Evolutionary conservation across 306 rosid species (phyloP).

Genomic region (Coriaria nepalensis): DNA sequence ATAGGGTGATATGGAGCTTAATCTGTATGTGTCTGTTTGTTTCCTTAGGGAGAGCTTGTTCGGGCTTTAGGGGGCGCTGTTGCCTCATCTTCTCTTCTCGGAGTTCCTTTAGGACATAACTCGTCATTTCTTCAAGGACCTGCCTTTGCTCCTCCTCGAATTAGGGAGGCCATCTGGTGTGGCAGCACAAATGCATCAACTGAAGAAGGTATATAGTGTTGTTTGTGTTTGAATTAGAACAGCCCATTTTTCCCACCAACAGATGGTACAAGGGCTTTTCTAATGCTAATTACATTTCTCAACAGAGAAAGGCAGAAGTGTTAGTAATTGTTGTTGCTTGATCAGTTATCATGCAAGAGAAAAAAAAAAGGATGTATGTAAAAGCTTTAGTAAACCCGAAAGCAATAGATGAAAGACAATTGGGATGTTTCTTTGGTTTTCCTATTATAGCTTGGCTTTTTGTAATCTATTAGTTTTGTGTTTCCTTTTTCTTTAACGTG

Average conservation of each 20-base stretch:
- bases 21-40: background rate
- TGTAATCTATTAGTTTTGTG: background rate
- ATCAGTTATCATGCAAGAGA: no score
- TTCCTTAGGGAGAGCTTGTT: slow-evolving; percentile 66
- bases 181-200: slow-evolving; percentile 86
- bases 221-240: background rate
- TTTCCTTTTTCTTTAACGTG: slow-evolving; percentile 1
- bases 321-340: background rate
- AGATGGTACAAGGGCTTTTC: no score
- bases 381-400: no score
- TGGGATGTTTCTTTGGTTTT: no score
- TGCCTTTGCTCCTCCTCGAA: slow-evolving; percentile 94
- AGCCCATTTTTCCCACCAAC: background rate
- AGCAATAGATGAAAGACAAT: no score
- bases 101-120: slow-evolving; percentile 93
- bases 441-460: background rate
- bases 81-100: slow-evolving; percentile 80
- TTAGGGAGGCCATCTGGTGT: slow-evolving; percentile 97
- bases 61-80: slow-evolving; percentile 81
- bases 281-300: no score
- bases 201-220: slow-evolving; percentile 56
- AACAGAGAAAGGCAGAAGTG: no score
- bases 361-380: no score
- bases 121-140: slow-evolving; percentile 98
- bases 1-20: background rate